Evolutionary conservation across 2,329 filamentous ascomycete genomes (phyloP), one percentile per base, ranked within the genome.

Genomic region (Elsinoe perseae): DNA sequence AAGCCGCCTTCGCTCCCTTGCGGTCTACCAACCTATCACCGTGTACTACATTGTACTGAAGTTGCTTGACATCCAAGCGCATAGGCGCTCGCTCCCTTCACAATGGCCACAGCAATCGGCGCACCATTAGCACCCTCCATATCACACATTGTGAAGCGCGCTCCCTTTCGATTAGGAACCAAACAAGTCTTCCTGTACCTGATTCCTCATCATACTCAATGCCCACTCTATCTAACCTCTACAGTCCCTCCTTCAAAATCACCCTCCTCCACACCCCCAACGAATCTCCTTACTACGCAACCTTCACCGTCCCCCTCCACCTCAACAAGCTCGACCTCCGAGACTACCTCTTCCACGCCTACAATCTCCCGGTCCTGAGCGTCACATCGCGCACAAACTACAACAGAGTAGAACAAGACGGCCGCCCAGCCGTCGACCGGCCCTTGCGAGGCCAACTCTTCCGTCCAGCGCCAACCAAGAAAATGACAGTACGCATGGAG

Each of bases 241-340:
- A 14, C 66, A 95, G 91, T 59, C 92, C 92, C 54, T 83, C 86
- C 68, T 88, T 95, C 74, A 81, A 83, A 61, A 77, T 97, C 67
- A 85, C 86, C 59, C 81, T 97, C 66, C 77, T 95, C 64, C 86
- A 84, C 63, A 86, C 84, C 58, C 81, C 83, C 27, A 78, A 81
- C 63, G 80, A 87, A 55, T 85, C 88, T 6, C 83, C 91, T 18
- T 86, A 84, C 70, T 89, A 88, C 70, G 93, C 92, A 61, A 86
- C 84, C 65, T 98, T 98, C 81, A 80, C 85, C 66, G 92, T 96
- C 28, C 93, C 93, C 9, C 80, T 97, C 64, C 84, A 82, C 65
- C 90, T 96, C 78, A 95, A 89, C 78, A 98, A 98, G 75, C 85
- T 97, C 72, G 93, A 98, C 71, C 76, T 98, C 40, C 88, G 90